Conservation (phyloP, 108 stramenopile genomes). For the Stephanodiscus triporus region DNA sequence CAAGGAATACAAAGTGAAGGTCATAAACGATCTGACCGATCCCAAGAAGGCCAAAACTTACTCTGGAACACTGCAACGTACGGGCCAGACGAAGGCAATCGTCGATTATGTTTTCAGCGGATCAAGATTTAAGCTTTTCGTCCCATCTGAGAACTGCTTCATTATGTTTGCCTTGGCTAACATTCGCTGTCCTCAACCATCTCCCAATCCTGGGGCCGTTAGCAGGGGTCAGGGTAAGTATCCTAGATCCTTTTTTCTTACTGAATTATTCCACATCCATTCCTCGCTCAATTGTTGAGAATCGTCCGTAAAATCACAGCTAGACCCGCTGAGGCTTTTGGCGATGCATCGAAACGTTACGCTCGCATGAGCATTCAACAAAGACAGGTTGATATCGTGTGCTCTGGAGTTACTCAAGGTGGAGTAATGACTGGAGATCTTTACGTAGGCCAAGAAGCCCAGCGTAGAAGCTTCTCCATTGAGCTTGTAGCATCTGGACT, state of each 20-base stretch:
- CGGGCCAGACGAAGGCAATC: conserved; percentile 79
- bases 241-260: not conserved
- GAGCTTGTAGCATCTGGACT: conserved; percentile 84
- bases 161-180: conserved; percentile 83
- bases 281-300: not conserved
- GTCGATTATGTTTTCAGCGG: conserved; percentile 98
- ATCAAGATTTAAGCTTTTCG: conserved; percentile 88
- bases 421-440: conserved; percentile 88
- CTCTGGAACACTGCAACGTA: conserved; percentile 86
- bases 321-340: conserved; percentile 91
- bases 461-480: conserved; percentile 73
- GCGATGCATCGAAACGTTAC: conserved; percentile 93
- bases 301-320: conserved; percentile 8
- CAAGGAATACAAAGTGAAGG: conserved; percentile 64
- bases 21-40: conserved; percentile 90
- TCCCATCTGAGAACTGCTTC: conserved; percentile 92
- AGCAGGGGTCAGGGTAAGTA: conserved; percentile 35
- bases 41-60: conserved; percentile 91
- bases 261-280: not conserved
- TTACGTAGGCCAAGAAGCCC: conserved; percentile 71
- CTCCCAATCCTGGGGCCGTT: conserved; percentile 59
- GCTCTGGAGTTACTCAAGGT: conserved; percentile 78
- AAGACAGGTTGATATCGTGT: conserved; percentile 91
- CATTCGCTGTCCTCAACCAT: conserved; percentile 82
- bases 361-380: conserved; percentile 88